These are phyloP conservation scores for Amphirosellinia nigrospora DNA, from an alignment of 495 filamentous ascomycete genomes.

Conservation along the genomic window DNA sequence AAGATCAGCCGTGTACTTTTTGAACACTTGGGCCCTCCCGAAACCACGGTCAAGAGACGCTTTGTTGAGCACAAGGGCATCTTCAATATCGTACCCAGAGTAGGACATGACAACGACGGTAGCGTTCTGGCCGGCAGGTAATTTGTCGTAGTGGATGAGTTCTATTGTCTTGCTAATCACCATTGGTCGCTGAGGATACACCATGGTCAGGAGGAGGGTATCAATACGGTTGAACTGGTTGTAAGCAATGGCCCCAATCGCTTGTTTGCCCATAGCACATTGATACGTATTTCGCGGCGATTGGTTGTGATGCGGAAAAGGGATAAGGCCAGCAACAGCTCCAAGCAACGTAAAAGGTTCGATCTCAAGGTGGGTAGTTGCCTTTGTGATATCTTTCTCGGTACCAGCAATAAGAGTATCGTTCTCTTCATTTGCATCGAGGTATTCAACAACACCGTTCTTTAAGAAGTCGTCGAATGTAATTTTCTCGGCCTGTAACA, in stretches of 20 bases:
- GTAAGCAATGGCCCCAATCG: slow-evolving; percentile 94
- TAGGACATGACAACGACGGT: slow-evolving; percentile 99
- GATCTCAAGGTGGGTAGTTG: slow-evolving; percentile 93
- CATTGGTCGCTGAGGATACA: slow-evolving; percentile 97
- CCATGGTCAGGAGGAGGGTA: slow-evolving; percentile 92
- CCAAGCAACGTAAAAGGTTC: slow-evolving; percentile 97
- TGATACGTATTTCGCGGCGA: slow-evolving; percentile 99
- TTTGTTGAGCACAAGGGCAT: slow-evolving; percentile 96
- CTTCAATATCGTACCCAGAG: slow-evolving; percentile 99
- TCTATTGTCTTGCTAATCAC: slow-evolving; percentile 97
- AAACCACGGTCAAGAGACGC: slow-evolving; percentile 93
- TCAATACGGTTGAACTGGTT: slow-evolving; percentile 98
- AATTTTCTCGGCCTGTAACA: slow-evolving; percentile 78
- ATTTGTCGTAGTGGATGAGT: slow-evolving; percentile 94
- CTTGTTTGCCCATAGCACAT: slow-evolving; percentile 99
- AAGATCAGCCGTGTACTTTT: slow-evolving; percentile 78
- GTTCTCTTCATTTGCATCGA: slow-evolving; percentile 98
- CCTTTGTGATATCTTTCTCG: slow-evolving; percentile 77
- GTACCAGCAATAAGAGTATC: slow-evolving; percentile 91
- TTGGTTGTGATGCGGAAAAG: slow-evolving; percentile 99
- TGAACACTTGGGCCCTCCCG: slow-evolving; percentile 94
- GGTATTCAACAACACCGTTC: slow-evolving; percentile 88
- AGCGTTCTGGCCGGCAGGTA: slow-evolving; percentile 95
- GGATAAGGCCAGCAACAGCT: slow-evolving; percentile 96
- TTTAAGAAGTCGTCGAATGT: slow-evolving; percentile 92